phyloP scores from a whole-genome alignment of 208 protist species.

The Acanthamoeba rhysodes region DNA sequence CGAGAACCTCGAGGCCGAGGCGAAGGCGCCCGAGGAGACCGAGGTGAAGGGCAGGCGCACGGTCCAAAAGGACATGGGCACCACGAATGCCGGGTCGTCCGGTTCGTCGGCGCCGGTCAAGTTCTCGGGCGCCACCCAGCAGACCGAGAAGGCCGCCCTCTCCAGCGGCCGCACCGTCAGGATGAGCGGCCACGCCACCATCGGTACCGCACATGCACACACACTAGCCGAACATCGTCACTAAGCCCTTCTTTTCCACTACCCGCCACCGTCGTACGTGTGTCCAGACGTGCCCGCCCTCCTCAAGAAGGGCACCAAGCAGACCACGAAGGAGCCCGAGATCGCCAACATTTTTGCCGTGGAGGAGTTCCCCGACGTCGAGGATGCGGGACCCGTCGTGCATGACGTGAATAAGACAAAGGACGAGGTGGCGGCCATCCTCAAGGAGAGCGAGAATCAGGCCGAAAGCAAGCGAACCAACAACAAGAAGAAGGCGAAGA shows the following conservation, averaged over 20 bases:
- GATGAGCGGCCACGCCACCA: constrained; percentile 50
- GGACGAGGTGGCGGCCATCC: constrained; percentile 21
- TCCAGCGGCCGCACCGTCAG: constrained; percentile 56
- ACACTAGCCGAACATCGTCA: not conserved
- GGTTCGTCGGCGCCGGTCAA: constrained; percentile 52
- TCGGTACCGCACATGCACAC: not conserved
- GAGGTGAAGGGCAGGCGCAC: constrained; percentile 15
- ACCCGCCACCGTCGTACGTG: not conserved
- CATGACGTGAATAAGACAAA: constrained; percentile 41
- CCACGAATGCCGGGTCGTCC: not conserved
- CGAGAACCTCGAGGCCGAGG: not conserved
- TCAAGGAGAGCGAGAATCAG: constrained; percentile 35
- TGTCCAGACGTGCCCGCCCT: not conserved
- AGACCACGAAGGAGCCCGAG: not conserved
- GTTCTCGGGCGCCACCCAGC: constrained; percentile 34
- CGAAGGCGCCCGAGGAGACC: not conserved
- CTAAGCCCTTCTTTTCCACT: not conserved
- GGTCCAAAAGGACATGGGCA: not conserved
- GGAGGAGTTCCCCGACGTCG: constrained; percentile 63
- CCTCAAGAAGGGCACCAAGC: constrained; percentile 24
- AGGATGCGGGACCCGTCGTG: constrained; percentile 12
- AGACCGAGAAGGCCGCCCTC: constrained; percentile 58
- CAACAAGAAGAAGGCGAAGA: not conserved
- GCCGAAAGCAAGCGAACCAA: not conserved
- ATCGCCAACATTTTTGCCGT: constrained; percentile 53